phyloP scores from a whole-genome alignment of 192 early-diverging fungal species.

The Podila verticillata region DNA sequence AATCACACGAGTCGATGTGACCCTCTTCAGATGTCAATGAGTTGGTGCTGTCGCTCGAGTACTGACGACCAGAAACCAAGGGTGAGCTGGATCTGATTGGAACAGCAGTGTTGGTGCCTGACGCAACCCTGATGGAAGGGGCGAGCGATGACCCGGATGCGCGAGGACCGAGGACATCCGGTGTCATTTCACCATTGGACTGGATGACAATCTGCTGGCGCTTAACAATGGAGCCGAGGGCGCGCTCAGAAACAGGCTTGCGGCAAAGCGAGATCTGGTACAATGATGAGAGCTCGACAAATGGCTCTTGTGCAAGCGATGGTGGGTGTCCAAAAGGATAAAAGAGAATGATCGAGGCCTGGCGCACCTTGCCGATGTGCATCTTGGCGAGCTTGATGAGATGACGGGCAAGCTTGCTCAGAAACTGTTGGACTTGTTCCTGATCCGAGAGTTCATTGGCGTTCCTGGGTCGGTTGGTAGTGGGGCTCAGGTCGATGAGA shows the following conservation, averaged over 20 bases:
- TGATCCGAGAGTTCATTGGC: constrained; percentile 29
- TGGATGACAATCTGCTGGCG: constrained; percentile 37
- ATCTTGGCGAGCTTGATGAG: constrained; percentile 26
- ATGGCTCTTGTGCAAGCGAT: constrained; percentile 41
- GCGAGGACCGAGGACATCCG: background rate
- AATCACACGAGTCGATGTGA: background rate
- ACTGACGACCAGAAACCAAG: background rate
- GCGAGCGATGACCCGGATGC: constrained; percentile 1
- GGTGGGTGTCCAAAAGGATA: constrained; percentile 50
- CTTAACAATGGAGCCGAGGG: constrained; percentile 44
- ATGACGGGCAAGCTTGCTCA: constrained; percentile 24
- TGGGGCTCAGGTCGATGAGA: constrained; percentile 44
- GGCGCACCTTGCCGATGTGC: constrained; percentile 27
- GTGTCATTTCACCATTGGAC: background rate
- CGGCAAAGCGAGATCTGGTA: constrained; percentile 49
- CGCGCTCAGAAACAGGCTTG: constrained; percentile 46
- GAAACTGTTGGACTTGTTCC: constrained; percentile 24
- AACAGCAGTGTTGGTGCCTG: background rate
- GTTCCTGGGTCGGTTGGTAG: constrained; percentile 21
- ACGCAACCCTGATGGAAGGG: background rate
- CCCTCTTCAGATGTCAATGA: background rate
- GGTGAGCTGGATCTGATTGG: background rate
- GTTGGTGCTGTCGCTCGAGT: background rate
- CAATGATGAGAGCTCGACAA: constrained; percentile 23
- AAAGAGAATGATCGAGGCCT: constrained; percentile 40